phyloP scores from a whole-genome alignment of 129 eudicot genomes.

The Smallanthus sonchifolius region DNA sequence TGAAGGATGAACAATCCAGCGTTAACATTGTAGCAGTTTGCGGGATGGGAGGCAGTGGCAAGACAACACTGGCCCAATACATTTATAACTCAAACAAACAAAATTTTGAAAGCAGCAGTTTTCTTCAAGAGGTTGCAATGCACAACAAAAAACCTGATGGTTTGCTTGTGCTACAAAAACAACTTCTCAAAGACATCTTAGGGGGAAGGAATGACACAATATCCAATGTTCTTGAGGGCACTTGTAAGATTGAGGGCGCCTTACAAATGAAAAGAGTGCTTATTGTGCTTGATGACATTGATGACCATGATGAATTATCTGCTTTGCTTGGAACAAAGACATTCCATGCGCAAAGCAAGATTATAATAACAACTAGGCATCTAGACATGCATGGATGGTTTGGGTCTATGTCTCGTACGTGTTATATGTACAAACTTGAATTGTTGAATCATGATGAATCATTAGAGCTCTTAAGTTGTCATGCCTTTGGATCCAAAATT shows the following conservation, averaged over 20 bases:
- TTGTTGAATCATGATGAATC: not conserved
- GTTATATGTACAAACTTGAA: not conserved
- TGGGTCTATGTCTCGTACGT: not conserved
- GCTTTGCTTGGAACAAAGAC: conserved; percentile 1
- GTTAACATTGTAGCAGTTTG: not conserved
- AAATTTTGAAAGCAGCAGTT: not conserved
- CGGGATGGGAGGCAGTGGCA: conserved; percentile 8
- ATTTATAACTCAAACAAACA: not conserved
- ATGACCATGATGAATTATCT: not conserved
- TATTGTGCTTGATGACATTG: conserved; percentile 8
- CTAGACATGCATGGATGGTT: not conserved
- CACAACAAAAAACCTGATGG: not conserved
- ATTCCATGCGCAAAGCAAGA: not conserved
- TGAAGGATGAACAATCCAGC: not conserved
- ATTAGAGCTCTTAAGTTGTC: conserved; percentile 1
- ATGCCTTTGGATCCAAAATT: conserved; percentile 11
- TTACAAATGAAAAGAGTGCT: not conserved
- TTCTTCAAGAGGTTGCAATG: not conserved
- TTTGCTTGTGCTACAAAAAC: not conserved
- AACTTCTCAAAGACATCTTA: not conserved
- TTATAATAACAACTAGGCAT: not conserved
- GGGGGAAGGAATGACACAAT: not conserved
- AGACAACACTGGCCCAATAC: conserved; percentile 6
- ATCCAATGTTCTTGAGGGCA: not conserved
- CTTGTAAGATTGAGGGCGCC: not conserved